Evolutionary conservation across 768 basidiomycete species (phyloP), one percentile per base, ranked within the genome.

Genomic region (Suillus brevipes): DNA sequence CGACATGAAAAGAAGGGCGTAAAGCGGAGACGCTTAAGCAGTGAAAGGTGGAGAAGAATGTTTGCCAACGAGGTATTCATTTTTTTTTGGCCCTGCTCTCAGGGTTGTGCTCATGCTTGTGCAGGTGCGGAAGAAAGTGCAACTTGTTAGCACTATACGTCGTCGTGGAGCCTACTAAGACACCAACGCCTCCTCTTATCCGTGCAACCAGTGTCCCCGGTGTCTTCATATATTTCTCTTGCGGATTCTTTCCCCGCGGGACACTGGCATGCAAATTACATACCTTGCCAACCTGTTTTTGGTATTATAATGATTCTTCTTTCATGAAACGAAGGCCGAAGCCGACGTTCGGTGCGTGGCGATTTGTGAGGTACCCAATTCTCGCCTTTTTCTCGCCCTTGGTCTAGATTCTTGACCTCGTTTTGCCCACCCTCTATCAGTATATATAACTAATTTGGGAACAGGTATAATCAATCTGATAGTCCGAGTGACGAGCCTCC

Each of bases 1-100:
- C 82, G 93, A 68, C 92, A 94, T 74, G 93, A 93, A 77, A 92
- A 94, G 81, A 89, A 87, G 78, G 92, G 93, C 40, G 85, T 82
- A 65, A 93, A 92, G 75, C 86, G 91, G 66, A 83, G 90, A 66
- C 84, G 92, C 67, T 79, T 94, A 71, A 80, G 79, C 59, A 93
- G 91, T 71, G 83, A 90, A 76, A 84, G 91, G 69, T 94, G 92
- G 90, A 84, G 90, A 73, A 87, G 82, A 71, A 86, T 83, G 65
- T 95, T 94, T 76, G 89, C 92, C 57, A 81, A 92, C 69, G 89
- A 92, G 84, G 92, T 87, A 78, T 68, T 86, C 42, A 66, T 63
- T 40, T 23, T 53, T 28, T 53, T 37, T 64, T 71, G 50, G 66
- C 50, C 64, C 60, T 57, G 62, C 38, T 50, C 63, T 71, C 49